phyloP scores from a whole-genome alignment of 2,329 filamentous ascomycete species.

The Stagonosporopsis chrysanthemi region DNA sequence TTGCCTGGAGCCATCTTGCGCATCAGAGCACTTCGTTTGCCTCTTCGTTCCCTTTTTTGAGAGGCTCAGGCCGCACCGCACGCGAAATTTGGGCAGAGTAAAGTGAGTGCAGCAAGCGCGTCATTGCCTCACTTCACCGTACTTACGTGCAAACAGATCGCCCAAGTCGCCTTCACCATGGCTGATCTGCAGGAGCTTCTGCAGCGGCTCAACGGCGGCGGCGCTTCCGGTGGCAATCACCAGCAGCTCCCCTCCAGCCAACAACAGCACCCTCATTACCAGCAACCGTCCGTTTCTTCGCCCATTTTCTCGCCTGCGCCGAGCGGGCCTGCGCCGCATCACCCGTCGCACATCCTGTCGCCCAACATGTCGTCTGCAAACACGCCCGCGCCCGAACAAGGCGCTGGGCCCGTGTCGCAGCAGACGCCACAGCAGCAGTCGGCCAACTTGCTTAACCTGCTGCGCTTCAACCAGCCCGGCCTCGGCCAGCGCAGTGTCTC shows the following conservation, averaged over 20 bases:
- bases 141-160: slow-evolving; percentile 31
- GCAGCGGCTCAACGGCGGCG: slow-evolving; percentile 51
- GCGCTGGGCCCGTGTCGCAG: slow-evolving; percentile 51
- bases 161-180: slow-evolving; percentile 42
- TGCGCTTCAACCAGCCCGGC: slow-evolving; percentile 65
- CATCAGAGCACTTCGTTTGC: slow-evolving; percentile 13
- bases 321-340: slow-evolving; percentile 62
- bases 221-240: slow-evolving; percentile 33
- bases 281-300: slow-evolving; percentile 65
- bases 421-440: slow-evolving; percentile 52
- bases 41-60: slow-evolving; percentile 7
- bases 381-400: slow-evolving; percentile 51
- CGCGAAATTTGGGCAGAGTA: slow-evolving; percentile 42
- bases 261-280: slow-evolving; percentile 51
- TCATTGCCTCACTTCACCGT: slow-evolving; percentile 11
- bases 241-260: slow-evolving; percentile 31
- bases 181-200: slow-evolving; percentile 56
- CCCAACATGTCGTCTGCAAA: slow-evolving; percentile 59
- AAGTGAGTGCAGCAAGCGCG: slow-evolving; percentile 29
- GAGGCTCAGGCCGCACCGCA: slow-evolving; percentile 18
- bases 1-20: slow-evolving; percentile 20
- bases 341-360: slow-evolving; percentile 66
- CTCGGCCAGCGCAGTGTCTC: slow-evolving; percentile 46
- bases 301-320: slow-evolving; percentile 64
- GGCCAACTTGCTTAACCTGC: slow-evolving; percentile 67